Evolutionary conservation across 352 stramenopile genomes (phyloP).

Genomic region (Globisporangium perplexum): DNA sequence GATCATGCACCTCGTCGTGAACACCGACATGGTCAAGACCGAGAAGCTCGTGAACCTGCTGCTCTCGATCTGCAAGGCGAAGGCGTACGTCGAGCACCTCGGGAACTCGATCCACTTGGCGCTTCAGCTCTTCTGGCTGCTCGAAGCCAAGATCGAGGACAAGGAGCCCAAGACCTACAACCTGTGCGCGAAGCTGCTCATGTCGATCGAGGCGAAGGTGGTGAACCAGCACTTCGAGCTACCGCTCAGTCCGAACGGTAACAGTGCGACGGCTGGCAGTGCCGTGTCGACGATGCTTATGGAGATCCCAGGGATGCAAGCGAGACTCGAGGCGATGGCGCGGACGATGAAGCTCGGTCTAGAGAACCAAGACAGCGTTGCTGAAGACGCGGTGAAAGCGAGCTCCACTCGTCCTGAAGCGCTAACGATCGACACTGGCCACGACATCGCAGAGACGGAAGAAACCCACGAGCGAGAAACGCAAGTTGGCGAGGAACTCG

Average conservation of each 20-base stretch:
- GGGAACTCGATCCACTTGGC: slow-evolving; percentile 79
- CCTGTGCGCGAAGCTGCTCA: slow-evolving; percentile 67
- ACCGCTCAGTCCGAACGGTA: slow-evolving; percentile 16
- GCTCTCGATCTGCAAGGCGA: slow-evolving; percentile 75
- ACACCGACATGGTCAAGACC: slow-evolving; percentile 48
- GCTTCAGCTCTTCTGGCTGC: slow-evolving; percentile 65
- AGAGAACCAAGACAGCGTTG: slow-evolving; percentile 5
- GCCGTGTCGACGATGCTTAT: slow-evolving; percentile 39
- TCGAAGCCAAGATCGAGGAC: slow-evolving; percentile 73
- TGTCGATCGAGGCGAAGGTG: slow-evolving; percentile 80
- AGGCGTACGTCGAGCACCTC: slow-evolving; percentile 69
- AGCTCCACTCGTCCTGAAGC: slow-evolving; percentile 5
- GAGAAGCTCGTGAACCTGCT: slow-evolving; percentile 67
- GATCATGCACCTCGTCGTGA: slow-evolving; percentile 71
- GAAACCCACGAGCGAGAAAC: background rate
- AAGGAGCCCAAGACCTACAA: slow-evolving; percentile 72
- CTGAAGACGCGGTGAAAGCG: slow-evolving; percentile 3
- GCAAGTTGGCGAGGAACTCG: background rate
- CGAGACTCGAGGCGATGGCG: slow-evolving; percentile 31
- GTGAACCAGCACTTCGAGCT: slow-evolving; percentile 78
- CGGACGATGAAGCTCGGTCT: slow-evolving; percentile 6
- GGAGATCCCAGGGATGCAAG: slow-evolving; percentile 53
- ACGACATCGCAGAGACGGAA: background rate
- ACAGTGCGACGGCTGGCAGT: background rate
- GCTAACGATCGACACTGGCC: slow-evolving; percentile 3